These are phyloP conservation scores for Paecilomyces formosus DNA, from an alignment of 2,329 filamentous ascomycete genomes.

Conservation along the genomic window DNA sequence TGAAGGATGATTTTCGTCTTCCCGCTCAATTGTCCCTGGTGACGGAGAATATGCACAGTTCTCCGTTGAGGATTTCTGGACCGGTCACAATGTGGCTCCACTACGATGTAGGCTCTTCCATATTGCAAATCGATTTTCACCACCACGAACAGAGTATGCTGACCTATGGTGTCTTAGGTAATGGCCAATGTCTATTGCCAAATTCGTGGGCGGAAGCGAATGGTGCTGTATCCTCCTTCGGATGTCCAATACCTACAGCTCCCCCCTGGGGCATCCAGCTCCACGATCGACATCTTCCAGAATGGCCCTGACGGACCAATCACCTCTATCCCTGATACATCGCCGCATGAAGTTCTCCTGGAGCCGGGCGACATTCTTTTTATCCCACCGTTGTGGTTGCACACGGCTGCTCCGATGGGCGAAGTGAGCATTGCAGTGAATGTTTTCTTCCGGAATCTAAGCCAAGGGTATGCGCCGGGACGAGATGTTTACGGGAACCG, in stretches of 20 bases:
- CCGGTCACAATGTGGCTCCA: conserved; percentile 83
- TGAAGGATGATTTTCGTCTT: conserved; percentile 63
- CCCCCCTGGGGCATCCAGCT: conserved; percentile 71
- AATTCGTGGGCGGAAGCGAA: conserved; percentile 62
- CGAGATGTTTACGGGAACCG: conserved; percentile 84
- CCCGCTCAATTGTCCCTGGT: conserved; percentile 56
- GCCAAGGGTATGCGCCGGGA: conserved; percentile 61
- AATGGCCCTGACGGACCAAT: conserved; percentile 31
- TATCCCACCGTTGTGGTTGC: conserved; percentile 76
- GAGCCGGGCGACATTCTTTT: conserved; percentile 69
- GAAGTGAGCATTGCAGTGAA: conserved; percentile 71
- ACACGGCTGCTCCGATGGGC: conserved; percentile 48
- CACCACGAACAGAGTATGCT: not conserved
- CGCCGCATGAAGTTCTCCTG: conserved; percentile 60
- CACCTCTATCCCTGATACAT: conserved; percentile 54
- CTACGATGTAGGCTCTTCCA: conserved; percentile 57
- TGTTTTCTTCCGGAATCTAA: conserved; percentile 72
- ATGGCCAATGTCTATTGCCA: conserved; percentile 86
- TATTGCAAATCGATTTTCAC: conserved; percentile 17
- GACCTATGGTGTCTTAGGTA: conserved; percentile 43
- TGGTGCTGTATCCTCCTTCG: conserved; percentile 70
- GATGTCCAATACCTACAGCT: conserved; percentile 66
- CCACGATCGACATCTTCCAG: conserved; percentile 63
- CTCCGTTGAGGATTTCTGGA: conserved; percentile 70
- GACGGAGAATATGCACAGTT: conserved; percentile 62